Percentiles rank a stretch among this genome's conserved stretches.
Conservation (phyloP, 2,329 filamentous ascomycete species). For the Fusarium falciforme region DNA sequence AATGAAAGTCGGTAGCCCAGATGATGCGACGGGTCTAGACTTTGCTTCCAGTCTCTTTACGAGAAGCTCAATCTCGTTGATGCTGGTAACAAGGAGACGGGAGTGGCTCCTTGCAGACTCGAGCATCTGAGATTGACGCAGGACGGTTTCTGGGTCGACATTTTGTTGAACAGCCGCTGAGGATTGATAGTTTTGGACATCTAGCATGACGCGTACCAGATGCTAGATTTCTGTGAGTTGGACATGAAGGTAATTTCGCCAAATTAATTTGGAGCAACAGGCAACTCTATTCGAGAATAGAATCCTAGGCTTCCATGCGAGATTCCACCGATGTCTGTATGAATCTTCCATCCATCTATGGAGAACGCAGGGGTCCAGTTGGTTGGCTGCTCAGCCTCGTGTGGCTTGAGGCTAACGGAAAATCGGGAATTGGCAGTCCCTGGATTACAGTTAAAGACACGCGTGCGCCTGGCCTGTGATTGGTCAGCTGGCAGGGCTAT, state of each 20-base stretch:
- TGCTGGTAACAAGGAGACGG: constrained; percentile 1
- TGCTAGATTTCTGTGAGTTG: not conserved
- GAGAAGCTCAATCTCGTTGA: constrained; percentile 18
- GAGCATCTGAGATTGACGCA: constrained; percentile 24
- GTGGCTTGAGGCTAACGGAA: constrained; percentile 12
- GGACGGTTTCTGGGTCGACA: constrained; percentile 7
- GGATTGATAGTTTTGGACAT: not conserved
- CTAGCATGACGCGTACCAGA: constrained; percentile 1
- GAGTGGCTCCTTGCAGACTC: constrained; percentile 27
- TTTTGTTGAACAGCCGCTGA: not conserved
- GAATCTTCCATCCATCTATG: constrained; percentile 8
- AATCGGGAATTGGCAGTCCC: constrained; percentile 4
- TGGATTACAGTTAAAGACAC: not conserved
- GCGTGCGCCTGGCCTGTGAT: not conserved
- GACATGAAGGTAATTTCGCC: not conserved
- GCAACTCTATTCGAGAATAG: not conserved
- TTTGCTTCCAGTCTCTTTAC: constrained; percentile 14
- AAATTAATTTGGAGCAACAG: not conserved
- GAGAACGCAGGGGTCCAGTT: not conserved
- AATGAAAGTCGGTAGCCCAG: constrained; percentile 26
- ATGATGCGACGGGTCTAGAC: constrained; percentile 24
- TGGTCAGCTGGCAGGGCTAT: not conserved
- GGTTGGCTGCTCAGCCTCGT: constrained; percentile 9
- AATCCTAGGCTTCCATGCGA: constrained; percentile 3
- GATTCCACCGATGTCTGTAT: constrained; percentile 2